phyloP scores from a whole-genome alignment of 2,329 filamentous ascomycete genomes.

The Arthrobotrys iridis region DNA sequence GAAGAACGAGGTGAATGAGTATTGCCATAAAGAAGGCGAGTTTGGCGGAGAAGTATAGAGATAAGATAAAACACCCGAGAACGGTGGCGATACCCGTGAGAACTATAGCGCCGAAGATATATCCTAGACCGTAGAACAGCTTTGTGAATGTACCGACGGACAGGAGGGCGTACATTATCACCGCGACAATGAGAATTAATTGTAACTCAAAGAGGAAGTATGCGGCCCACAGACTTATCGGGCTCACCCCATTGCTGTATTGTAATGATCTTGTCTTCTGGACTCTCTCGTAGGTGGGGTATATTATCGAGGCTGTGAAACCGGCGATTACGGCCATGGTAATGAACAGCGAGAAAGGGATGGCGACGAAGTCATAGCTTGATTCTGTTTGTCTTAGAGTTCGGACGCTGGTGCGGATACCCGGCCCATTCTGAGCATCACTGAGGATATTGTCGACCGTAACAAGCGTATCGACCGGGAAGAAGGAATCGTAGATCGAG shows the following conservation, averaged over 20 bases:
- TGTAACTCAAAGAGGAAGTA: constrained; percentile 83
- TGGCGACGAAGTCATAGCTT: constrained; percentile 73
- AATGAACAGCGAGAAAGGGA: constrained; percentile 67
- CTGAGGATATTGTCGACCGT: constrained; percentile 32
- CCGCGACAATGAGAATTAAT: constrained; percentile 64
- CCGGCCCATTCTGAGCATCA: constrained; percentile 10
- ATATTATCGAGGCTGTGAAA: constrained; percentile 77
- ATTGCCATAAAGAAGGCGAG: constrained; percentile 34
- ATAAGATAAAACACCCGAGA: constrained; percentile 81
- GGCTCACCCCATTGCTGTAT: constrained; percentile 89
- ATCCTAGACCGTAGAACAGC: constrained; percentile 78
- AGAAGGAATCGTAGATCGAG: not conserved
- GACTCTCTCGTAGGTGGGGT: constrained; percentile 82
- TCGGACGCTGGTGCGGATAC: constrained; percentile 58
- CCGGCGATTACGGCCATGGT: constrained; percentile 80
- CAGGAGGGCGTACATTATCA: constrained; percentile 67
- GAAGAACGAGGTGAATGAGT: constrained; percentile 68
- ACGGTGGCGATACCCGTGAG: constrained; percentile 83
- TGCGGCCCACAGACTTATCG: constrained; percentile 83
- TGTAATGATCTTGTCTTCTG: constrained; percentile 83
- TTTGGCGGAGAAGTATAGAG: constrained; percentile 64
- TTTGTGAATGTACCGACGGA: constrained; percentile 34
- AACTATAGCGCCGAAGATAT: constrained; percentile 81
- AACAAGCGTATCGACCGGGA: not conserved
- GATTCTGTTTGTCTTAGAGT: constrained; percentile 77